Base-by-base conservation (phyloP, 73 alveolate genomes). In the Paramecium sonneborni region DNA sequence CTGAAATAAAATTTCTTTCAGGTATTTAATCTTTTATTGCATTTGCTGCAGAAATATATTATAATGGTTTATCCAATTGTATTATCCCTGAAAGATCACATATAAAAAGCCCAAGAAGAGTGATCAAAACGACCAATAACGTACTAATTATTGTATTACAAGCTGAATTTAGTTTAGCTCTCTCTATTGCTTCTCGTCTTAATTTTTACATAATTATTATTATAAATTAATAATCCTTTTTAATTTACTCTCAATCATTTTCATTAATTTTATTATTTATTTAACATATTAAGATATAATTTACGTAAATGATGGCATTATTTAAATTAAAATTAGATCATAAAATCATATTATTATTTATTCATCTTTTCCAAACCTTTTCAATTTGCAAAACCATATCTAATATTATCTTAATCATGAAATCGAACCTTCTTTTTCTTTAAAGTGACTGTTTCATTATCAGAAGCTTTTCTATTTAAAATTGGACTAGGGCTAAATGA, bases 141-240 rank as follows among this genome's bases (percentile, higher is more conserved):
- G 62, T 72, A 72, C 58, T 72, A 37, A 72, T 35, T 15, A 72
- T 72, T 32, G 86, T 69, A 32, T 69, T 69, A 69, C 85, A 69
- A 32, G 56, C 44, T 9, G 85, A 69, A 30, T 69, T 69, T 24
- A 69, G 10, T 57, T 57, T 57, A 23, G 37, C 76, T 57, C 37
- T 28, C 37, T 57, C 76, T 10, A 57, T 62, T 30, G 84, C 43
- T 30, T 32, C 48, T 6, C 84, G 43, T 30, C 46, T 26, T n/a
- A 62, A 20, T 32, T 14, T 62, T 30, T 62, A 12, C 84, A 62
- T 62, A 57, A 57, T 12, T 12, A 46, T 46, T 46, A 46, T 46
- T 46, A 46, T 14, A 46, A 46, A 14, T 12, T 14, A 46, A 43
- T 12, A 14, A 14, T 46, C 15, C 57, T 46, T 46, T 46, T 46